These are phyloP conservation scores for Ceratocystis huliohia DNA, from an alignment of 2,329 filamentous ascomycete species.

Conservation along the genomic window DNA sequence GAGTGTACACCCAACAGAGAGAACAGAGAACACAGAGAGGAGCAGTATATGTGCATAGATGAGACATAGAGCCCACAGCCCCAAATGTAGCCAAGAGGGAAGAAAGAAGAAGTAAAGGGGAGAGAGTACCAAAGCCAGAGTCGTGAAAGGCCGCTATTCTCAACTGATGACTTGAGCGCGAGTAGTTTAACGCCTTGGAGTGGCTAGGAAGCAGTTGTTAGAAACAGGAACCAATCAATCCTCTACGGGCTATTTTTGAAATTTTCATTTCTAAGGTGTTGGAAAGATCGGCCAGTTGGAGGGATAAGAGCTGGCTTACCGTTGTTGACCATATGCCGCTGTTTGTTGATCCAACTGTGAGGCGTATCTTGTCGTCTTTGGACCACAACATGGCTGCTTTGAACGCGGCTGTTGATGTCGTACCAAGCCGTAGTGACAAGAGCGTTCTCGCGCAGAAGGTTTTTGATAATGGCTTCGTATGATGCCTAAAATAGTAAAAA, in stretches of 20 bases:
- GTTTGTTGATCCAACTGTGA: constrained; percentile 74
- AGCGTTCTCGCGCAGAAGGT: constrained; percentile 62
- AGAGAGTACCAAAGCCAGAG: constrained; percentile 7
- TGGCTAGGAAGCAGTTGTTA: constrained; percentile 16
- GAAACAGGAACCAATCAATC: not conserved
- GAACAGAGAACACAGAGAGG: constrained; percentile 2
- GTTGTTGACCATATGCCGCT: constrained; percentile 55
- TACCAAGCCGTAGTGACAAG: constrained; percentile 80
- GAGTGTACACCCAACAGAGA: constrained; percentile 14
- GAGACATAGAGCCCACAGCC: constrained; percentile 13
- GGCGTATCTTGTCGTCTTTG: constrained; percentile 62
- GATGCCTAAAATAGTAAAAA: constrained; percentile 32
- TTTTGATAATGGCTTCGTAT: constrained; percentile 46
- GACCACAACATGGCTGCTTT: constrained; percentile 71
- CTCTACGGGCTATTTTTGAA: not conserved
- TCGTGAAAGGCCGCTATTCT: not conserved
- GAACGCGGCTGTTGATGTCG: constrained; percentile 62
- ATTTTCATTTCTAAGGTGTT: too few relatives aligned
- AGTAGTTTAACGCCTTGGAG: constrained; percentile 19
- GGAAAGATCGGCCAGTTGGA: not conserved
- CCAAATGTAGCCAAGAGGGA: constrained; percentile 1
- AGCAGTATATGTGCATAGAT: constrained; percentile 12
- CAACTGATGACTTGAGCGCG: constrained; percentile 8
- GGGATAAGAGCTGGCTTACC: constrained; percentile 26
- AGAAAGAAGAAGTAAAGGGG: constrained; percentile 9